phyloP scores from a whole-genome alignment of 805 yeast genomes.

The Starmerella powellii region DNA sequence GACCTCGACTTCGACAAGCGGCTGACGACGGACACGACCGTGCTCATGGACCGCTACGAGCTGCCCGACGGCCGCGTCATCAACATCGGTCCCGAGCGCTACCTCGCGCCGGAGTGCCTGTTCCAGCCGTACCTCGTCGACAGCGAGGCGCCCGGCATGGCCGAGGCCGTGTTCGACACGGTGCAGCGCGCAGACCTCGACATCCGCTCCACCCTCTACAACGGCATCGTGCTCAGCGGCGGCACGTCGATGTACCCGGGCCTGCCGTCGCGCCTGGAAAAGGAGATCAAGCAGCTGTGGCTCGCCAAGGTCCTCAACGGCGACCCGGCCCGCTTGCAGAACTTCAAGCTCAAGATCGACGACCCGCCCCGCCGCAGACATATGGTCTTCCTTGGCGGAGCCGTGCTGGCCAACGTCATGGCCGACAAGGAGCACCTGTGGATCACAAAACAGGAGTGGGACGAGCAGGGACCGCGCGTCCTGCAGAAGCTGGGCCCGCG shows the following conservation, averaged over 20 bases:
- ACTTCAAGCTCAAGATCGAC: constrained; percentile 91
- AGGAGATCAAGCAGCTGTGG: constrained; percentile 94
- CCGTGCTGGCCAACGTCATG: constrained; percentile 94
- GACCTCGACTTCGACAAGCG: constrained; percentile 82
- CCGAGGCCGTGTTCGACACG: constrained; percentile 82
- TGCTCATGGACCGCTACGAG: constrained; percentile 80
- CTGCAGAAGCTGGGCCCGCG: constrained; percentile 87
- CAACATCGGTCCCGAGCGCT: constrained; percentile 88
- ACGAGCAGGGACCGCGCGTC: constrained; percentile 83
- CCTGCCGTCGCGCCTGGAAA: constrained; percentile 86
- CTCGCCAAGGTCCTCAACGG: constrained; percentile 74
- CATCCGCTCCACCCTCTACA: constrained; percentile 73
- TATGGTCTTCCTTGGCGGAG: constrained; percentile 98
- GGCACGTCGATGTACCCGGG: constrained; percentile 99
- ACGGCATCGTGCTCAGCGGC: constrained; percentile 89
- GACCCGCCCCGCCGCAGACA: constrained; percentile 98
- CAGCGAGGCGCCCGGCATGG: constrained; percentile 93
- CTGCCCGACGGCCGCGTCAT: constrained; percentile 94
- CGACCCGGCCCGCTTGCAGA: constrained; percentile 66
- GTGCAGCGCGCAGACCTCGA: constrained; percentile 93
- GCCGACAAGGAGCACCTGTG: constrained; percentile 98
- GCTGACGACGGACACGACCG: constrained; percentile 88
- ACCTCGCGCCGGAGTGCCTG: constrained; percentile 91
- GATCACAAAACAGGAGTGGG: constrained; percentile 94
- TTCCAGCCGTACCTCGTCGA: constrained; percentile 94